These are phyloP conservation scores for Phaeosphaeriaceae sp. DNA, from an alignment of 2,329 filamentous ascomycete species.

Conservation along the genomic window DNA sequence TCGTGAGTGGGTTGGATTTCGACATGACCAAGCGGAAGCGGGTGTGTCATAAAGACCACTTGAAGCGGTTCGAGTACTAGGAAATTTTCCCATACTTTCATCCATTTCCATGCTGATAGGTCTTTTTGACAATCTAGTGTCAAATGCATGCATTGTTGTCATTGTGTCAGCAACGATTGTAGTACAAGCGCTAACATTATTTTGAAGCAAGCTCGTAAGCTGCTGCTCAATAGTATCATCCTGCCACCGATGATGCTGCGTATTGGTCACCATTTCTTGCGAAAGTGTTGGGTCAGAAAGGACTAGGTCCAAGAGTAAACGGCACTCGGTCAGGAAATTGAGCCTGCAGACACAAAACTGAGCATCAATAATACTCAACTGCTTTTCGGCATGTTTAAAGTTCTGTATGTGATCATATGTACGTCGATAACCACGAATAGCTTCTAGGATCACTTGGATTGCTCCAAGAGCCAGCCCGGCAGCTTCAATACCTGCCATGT, in stretches of 20 bases:
- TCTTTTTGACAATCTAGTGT: background rate
- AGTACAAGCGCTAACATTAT: conserved; percentile 2
- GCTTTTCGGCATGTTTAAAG: conserved; percentile 4
- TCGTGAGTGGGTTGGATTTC: background rate
- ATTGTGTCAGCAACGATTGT: conserved; percentile 1
- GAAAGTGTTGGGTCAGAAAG: background rate
- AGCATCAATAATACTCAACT: conserved; percentile 1
- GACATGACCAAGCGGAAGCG: background rate
- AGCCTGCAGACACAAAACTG: conserved; percentile 8
- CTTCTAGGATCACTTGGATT: conserved; percentile 5
- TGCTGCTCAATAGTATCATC: background rate
- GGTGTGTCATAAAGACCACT: background rate
- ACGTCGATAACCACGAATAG: conserved; percentile 4
- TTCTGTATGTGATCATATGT: conserved; percentile 5
- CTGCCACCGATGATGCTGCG: conserved; percentile 2
- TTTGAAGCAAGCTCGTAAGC: background rate
- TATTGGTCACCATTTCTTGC: conserved; percentile 4
- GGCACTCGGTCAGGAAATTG: conserved; percentile 9
- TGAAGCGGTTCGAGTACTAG: background rate
- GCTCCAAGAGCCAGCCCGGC: conserved; percentile 3
- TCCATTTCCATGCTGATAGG: background rate
- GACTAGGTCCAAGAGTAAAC: conserved; percentile 2
- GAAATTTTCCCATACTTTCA: background rate
- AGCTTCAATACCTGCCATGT: conserved; percentile 7
- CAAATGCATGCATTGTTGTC: background rate